Evolutionary conservation across 495 filamentous ascomycete genomes (phyloP), one percentile per base, ranked within the genome.

Genomic region (Hyaloscypha hepaticicola): DNA sequence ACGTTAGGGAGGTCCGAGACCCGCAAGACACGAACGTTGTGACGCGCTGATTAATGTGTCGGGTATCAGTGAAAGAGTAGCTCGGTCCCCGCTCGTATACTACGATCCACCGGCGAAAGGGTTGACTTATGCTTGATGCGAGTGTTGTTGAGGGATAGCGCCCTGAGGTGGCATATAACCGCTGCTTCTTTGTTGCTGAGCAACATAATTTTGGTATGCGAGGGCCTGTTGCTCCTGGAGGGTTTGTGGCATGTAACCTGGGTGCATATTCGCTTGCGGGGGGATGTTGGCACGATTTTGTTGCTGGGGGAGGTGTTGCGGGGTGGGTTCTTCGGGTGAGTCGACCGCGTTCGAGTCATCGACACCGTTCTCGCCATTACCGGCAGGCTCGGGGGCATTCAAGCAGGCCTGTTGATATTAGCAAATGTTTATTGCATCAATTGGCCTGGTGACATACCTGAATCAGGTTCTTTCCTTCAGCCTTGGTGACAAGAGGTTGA

Each of bases 401-500:
- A 99, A 81, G 73, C 95, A 99, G 41, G 95, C 94, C 95, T 96
- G 48, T 16, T 52, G 27, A 60, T 62, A 70, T 72, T 65, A 74
- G 66, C 25, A 45, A 25, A 63, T 16, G 26, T 45, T 38, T 33
- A 12, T 63, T 48, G 53, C 31, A 41, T 58, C 61, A 60, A 64
- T 48, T 52, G 14, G 31, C 50, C 34, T 60, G 25, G 34, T 49
- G 25, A 49, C 85, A 63, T 85, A 98, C 96, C 88, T 99, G 96
- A 64, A 99, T 99, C 48, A 99, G 81, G 74, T 99, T 99, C 85
- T 99, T 99, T 79, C 96, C 96, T 76, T 99, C 96, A 11, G 96
- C 88, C 83, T 99, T 99, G 68, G 96, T 99, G 63, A 99, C 96
- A 53, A 99, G 85, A 66, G 96, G 96, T 80, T 99, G 96, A 41